These are phyloP conservation scores for Coffea eugenioides DNA, from an alignment of 257 asterid species.

Conservation along the genomic window DNA sequence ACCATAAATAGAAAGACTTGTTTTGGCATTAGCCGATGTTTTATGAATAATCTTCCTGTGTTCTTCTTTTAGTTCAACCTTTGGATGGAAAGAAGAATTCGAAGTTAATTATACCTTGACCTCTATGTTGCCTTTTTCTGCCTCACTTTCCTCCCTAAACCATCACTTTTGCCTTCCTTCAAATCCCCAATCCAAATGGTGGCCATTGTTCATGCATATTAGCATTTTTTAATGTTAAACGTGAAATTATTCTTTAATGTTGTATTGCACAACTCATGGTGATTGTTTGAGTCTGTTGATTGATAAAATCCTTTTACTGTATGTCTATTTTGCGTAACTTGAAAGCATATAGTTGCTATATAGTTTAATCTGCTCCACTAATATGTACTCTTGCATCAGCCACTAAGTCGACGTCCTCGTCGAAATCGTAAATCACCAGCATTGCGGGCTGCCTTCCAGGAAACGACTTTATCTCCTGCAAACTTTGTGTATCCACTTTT, in stretches of 20 bases:
- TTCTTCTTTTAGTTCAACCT: too few species aligned
- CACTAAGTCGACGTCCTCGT: constrained; percentile 70
- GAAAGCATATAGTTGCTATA: not conserved
- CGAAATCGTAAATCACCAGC: constrained; percentile 80
- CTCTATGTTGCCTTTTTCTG: not conserved
- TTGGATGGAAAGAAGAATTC: not conserved
- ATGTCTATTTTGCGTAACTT: not conserved
- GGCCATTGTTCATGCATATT: not conserved
- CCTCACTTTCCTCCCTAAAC: not conserved
- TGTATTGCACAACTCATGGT: not conserved
- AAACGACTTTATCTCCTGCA: constrained; percentile 82
- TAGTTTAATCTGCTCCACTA: not conserved
- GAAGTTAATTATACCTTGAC: not conserved
- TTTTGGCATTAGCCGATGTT: too few species aligned
- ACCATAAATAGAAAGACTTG: too few species aligned
- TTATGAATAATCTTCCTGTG: too few species aligned
- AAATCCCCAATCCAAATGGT: not conserved
- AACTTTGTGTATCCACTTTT: constrained; percentile 96
- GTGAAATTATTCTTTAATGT: not conserved
- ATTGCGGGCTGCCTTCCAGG: constrained; percentile 85
- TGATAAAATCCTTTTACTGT: not conserved
- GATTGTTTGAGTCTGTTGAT: not conserved
- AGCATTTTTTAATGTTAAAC: not conserved
- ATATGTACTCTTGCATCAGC: constrained; percentile 40
- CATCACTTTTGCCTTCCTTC: not conserved